phyloP scores from a whole-genome alignment of 2,329 filamentous ascomycete species.

The Trichoderma sp. region DNA sequence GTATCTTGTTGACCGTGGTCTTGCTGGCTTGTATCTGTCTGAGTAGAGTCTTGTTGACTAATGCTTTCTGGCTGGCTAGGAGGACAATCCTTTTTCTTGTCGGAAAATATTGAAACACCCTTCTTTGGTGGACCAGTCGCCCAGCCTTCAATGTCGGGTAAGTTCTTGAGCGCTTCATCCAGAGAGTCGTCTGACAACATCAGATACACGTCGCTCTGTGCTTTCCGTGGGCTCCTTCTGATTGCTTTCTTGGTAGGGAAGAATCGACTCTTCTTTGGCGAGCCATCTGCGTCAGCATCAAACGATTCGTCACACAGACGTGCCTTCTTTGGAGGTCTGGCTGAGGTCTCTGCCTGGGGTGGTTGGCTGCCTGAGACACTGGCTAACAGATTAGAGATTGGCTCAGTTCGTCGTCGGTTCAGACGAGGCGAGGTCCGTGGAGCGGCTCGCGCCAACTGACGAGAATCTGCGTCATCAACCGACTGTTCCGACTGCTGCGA shows the following conservation, averaged over 20 bases:
- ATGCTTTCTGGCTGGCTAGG: background rate
- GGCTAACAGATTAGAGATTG: constrained; percentile 44
- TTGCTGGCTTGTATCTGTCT: background rate
- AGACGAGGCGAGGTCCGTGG: constrained; percentile 38
- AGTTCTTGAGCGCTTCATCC: constrained; percentile 49
- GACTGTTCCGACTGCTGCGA: constrained; percentile 24
- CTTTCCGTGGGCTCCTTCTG: constrained; percentile 27
- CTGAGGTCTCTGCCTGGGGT: constrained; percentile 24
- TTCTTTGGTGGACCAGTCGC: constrained; percentile 33
- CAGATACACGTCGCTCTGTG: constrained; percentile 42
- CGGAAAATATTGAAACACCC: constrained; percentile 45
- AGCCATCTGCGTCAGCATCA: constrained; percentile 31
- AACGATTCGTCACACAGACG: constrained; percentile 49
- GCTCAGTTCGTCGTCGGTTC: constrained; percentile 52
- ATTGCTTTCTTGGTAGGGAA: constrained; percentile 39
- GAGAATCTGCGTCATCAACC: constrained; percentile 8
- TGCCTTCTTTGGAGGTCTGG: constrained; percentile 54
- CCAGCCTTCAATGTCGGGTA: constrained; percentile 54
- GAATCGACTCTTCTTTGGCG: constrained; percentile 51
- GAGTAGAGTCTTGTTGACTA: background rate
- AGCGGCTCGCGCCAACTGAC: constrained; percentile 19
- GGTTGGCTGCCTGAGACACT: constrained; percentile 24
- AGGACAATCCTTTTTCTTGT: constrained; percentile 31
- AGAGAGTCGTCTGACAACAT: constrained; percentile 59
- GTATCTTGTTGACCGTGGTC: constrained; percentile 18